Evolutionary conservation across 176 grass and related monocot genomes (phyloP).

Genomic region (sorghum (Sorghum bicolor)): Sorghum_bicolor_NCBIv3 NC_012879.2:9416501-9417000

Average conservation of each 20-base stretch:
- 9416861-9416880: background rate
- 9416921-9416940: background rate
- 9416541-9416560: constrained; percentile 90
- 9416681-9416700: constrained; percentile 26
- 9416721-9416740: constrained; percentile 86
- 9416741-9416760: constrained; percentile 81
- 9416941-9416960: background rate
- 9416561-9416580: constrained; percentile 85
- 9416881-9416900: constrained; percentile 10
- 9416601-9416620: constrained; percentile 97
- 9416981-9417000: background rate
- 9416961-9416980: background rate
- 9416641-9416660: background rate
- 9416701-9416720: constrained; percentile 47
- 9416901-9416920: constrained; percentile 1
- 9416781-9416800: constrained; percentile 98
- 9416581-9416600: constrained; percentile 88
- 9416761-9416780: constrained; percentile 93
- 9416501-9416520: constrained; percentile 18
- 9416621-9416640: constrained; percentile 25
- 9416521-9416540: constrained; percentile 64
- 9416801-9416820: constrained; percentile 88
- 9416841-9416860: constrained; percentile 58
- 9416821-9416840: constrained; percentile 93
- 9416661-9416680: constrained; percentile 12